Base-by-base conservation (phyloP, 768 basidiomycete genomes). In the Scleroderma citrinum region DNA sequence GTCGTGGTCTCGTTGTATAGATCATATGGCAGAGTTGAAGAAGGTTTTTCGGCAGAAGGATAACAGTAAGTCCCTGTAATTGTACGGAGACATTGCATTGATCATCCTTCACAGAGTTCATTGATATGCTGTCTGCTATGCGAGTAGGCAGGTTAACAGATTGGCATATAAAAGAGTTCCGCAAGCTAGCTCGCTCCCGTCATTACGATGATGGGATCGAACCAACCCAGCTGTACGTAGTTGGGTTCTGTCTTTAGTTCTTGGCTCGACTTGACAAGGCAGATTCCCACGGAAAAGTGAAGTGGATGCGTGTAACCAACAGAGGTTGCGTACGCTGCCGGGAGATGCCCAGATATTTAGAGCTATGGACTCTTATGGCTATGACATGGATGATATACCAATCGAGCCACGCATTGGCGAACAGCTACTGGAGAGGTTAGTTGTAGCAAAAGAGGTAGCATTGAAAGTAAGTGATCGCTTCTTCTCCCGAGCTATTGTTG, bases 91-190 rank as follows among this genome's bases (percentile, higher is more conserved):
- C 11, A 11, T 12, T 44, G 16, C 38, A n/a, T 13, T 39, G 20
- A 55, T 17, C 14, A 14, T 36, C 30, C 26, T 7, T n/a, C n/a
- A n/a, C 59, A 92, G 92, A 76, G 40, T 97, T 99, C 60, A 80
- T 99, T 39, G 77, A 92, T 59, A 98, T 98, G 91, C 73, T 98
- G 42, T 97, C 97, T 61, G 93, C 96, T 59, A 97, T 98, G 93
- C 82, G 96, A 21, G 94, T 89, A 53, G 96, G 95, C 1, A 66
- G 59, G 13, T 69, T 98, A n/a, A 74, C 78, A 2, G 51, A 62
- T 0, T 71, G 73, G 41, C 92, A 92, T 1, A 82, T 87, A 52
- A 52, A 63, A 16, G 80, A 77, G 52, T 96, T 97, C 72, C 76
- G 64, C 52, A 69, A 69, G 7, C 73, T 98, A 17, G 72, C 76